Base-by-base conservation (phyloP, 495 filamentous ascomycete species). In the Gamarada debralockiae region DNA sequence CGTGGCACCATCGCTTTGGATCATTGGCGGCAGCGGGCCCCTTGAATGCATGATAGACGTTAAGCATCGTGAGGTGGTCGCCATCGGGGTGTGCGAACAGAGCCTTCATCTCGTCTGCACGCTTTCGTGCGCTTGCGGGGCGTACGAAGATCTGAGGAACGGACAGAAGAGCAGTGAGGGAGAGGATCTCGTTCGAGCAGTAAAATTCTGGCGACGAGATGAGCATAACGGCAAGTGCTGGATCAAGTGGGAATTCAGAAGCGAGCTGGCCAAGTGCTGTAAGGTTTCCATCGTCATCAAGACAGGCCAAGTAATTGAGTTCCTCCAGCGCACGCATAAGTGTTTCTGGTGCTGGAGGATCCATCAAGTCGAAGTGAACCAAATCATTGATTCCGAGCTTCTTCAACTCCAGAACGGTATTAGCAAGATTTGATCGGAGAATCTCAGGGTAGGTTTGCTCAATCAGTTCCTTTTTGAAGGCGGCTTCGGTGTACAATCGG, bases 331-430 rank as follows among this genome's bases (percentile, higher is more conserved):
- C 95, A 61, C 95, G 86, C 93, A 99, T 99, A 65, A 99, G 80
- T 21, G 95, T 99, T 73, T 99, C 95, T 0, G 95, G 95, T 1
- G 95, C 93, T 3, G 95, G 95, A 3, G 95, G 95, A 58, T 99
- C 95, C 93, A 98, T 98, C 46, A 97, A 74, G 65, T 97, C 95
- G 65, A 98, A 98, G 67, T 99, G 95, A 3, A 99, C 95, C 45
- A 99, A 75, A 65, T 99, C 95, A 56, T 95, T 84, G 36, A 99
- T 81, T 27, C 95, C 95, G 29, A 97, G 83, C 69, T 99, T 99
- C 78, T 97, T 97, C 62, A 99, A 67, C 68, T 99, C 95, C 34
- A 99, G 73, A 5, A 99, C 92, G 0, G 95, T 99, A 50, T 86
- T 92, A 40, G 92, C 81, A 52, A 99, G 75, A 65, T 99, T 99